A percentile compares a stretch with the other conserved stretches of the same genome.
These are phyloP conservation scores for Schrenkiella parvula DNA, from an alignment of 345 rosid genomes.

Conservation along the genomic window DNA sequence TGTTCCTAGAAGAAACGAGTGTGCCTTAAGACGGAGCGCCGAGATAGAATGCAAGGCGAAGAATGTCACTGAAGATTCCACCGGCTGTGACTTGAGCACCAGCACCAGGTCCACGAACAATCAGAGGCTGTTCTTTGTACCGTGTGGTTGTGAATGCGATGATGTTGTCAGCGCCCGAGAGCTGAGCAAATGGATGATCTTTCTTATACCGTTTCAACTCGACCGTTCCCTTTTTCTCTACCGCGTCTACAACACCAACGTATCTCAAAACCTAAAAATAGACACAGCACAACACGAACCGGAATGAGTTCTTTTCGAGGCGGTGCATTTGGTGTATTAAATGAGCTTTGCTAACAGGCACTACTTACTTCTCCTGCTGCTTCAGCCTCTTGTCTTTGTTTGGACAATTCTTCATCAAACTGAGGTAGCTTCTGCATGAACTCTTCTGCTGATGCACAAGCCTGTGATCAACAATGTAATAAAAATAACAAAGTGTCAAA, in stretches of 20 bases:
- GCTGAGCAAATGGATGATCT: conserved; percentile 91
- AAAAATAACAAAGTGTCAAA: background rate
- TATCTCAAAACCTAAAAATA: conserved; percentile 71
- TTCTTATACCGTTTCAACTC: conserved; percentile 74
- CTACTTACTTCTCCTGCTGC: conserved; percentile 78
- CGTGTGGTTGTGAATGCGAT: conserved; percentile 92
- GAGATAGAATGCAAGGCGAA: conserved; percentile 87
- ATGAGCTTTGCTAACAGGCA: background rate
- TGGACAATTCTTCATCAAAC: conserved; percentile 66
- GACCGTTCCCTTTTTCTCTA: conserved; percentile 56
- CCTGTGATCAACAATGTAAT: conserved; percentile 41
- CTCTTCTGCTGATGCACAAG: conserved; percentile 74
- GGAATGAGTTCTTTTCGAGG: conserved; percentile 10
- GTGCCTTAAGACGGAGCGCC: conserved; percentile 81
- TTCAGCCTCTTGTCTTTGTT: conserved; percentile 75
- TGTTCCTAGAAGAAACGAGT: conserved; percentile 10
- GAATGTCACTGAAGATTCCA: conserved; percentile 85
- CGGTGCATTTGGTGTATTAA: background rate
- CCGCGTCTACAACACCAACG: conserved; percentile 84
- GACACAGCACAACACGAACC: background rate
- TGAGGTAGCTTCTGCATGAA: conserved; percentile 74
- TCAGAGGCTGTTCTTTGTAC: conserved; percentile 84
- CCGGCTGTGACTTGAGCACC: conserved; percentile 99
- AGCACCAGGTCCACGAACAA: conserved; percentile 97
- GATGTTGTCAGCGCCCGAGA: conserved; percentile 89